Percentiles rank a stretch among this genome's conserved stretches.
These are phyloP conservation scores for Solanum hybrid DNA, from an alignment of 305 asterid genomes.

Conservation along the genomic window DNA sequence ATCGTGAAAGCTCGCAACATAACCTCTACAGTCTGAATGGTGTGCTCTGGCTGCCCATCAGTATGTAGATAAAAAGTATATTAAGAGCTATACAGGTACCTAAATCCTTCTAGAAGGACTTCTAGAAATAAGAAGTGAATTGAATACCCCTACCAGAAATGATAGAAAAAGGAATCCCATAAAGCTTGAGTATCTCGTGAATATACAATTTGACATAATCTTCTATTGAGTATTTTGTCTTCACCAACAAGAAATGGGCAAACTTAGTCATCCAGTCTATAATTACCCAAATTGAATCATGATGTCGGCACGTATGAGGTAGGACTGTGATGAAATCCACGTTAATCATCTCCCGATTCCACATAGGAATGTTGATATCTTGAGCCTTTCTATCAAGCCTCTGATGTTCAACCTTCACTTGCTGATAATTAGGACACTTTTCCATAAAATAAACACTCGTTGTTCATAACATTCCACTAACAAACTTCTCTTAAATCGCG, in stretches of 20 bases:
- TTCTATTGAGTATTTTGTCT: neutral
- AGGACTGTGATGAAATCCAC: neutral
- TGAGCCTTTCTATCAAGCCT: neutral
- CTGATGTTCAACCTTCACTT: neutral
- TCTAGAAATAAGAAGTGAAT: neutral
- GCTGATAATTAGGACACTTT: neutral
- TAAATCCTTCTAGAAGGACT: neutral
- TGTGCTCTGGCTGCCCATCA: neutral
- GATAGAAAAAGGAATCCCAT: neutral
- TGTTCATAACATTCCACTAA: neutral
- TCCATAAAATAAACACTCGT: neutral
- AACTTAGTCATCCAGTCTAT: neutral
- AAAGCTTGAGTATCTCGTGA: neutral
- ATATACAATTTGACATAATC: neutral
- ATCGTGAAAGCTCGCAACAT: neutral
- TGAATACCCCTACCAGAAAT: neutral
- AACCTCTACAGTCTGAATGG: accelerated
- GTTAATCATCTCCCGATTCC: neutral
- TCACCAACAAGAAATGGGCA: neutral
- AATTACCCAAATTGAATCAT: neutral
- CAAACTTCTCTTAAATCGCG: too few species aligned
- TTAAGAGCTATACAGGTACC: neutral
- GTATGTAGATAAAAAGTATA: too few species aligned
- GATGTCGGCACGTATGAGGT: neutral
- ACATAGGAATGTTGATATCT: neutral